Conservation (phyloP, 805 yeast genomes). For the Candida vartiovaarae region DNA sequence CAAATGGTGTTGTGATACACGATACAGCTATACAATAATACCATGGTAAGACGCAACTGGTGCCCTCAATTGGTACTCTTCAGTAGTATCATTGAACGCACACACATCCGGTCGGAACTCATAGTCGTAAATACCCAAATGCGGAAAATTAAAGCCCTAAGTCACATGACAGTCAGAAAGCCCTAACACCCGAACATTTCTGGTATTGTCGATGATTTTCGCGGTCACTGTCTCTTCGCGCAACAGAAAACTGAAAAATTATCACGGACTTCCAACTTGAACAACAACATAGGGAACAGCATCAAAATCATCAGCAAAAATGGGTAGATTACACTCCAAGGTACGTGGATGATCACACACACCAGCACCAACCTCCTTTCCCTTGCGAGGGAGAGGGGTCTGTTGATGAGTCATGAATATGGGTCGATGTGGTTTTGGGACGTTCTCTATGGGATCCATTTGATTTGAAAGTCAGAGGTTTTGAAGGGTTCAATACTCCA, state of each 20-base stretch:
- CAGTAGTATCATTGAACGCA: too few species aligned
- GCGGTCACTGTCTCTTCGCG: background rate
- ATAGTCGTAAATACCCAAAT: too few species aligned
- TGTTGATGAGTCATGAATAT: slow-evolving; percentile 19
- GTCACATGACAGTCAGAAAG: too few species aligned
- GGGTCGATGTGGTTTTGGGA: slow-evolving; percentile 22
- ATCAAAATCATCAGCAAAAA: slow-evolving; percentile 49
- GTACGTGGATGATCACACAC: slow-evolving; percentile 46
- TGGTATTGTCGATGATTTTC: background rate
- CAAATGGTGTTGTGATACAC: slow-evolving; percentile 17
- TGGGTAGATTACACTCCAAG: slow-evolving; percentile 99
- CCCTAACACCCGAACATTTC: slow-evolving; percentile 6
- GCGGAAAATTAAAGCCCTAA: too few species aligned
- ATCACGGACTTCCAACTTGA: slow-evolving; percentile 5
- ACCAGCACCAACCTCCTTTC: slow-evolving; percentile 4
- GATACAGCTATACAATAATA: too few species aligned
- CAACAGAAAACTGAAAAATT: slow-evolving; percentile 8
- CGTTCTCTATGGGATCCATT: slow-evolving; percentile 4
- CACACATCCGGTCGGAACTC: too few species aligned
- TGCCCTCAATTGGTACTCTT: too few species aligned
- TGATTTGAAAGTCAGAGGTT: slow-evolving; percentile 1
- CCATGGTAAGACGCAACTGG: too few species aligned
- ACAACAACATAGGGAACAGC: background rate
- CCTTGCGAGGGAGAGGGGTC: slow-evolving; percentile 7
- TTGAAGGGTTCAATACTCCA: background rate